phyloP scores from a whole-genome alignment of 805 yeast species.

The Hanseniaspora clermontiae region DNA sequence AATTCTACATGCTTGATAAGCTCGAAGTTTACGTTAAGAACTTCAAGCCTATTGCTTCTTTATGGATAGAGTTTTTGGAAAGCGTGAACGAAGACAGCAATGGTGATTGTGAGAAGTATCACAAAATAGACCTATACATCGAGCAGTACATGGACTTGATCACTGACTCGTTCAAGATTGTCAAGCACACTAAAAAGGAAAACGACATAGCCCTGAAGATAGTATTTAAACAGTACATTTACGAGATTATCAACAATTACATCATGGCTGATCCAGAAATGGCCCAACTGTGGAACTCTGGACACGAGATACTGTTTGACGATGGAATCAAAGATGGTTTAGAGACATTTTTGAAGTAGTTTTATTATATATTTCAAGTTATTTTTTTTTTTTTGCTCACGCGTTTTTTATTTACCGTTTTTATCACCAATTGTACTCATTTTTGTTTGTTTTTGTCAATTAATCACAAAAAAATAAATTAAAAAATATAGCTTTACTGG shows the following conservation, averaged over 20 bases:
- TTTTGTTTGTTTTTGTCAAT: not conserved
- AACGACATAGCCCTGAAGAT: conserved; percentile 46
- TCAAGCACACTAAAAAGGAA: conserved; percentile 18
- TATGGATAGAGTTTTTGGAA: conserved; percentile 50
- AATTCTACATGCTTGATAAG: conserved; percentile 1
- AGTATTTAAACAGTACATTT: conserved; percentile 36
- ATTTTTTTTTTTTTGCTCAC: not conserved
- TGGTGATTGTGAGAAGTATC: conserved; percentile 48
- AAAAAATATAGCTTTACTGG: no score
- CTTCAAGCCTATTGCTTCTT: conserved; percentile 27
- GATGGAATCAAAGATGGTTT: conserved; percentile 7
- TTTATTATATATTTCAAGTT: not conserved
- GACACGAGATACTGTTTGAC: not conserved
- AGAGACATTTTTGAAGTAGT: conserved; percentile 6
- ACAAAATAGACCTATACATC: conserved; percentile 31
- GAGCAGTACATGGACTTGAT: conserved; percentile 24
- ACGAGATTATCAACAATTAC: conserved; percentile 19
- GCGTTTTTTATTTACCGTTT: not conserved
- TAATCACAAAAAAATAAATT: not conserved
- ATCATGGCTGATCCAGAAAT: conserved; percentile 14
- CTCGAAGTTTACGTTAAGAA: conserved; percentile 14
- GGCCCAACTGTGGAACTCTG: conserved; percentile 8
- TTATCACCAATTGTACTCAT: no score
- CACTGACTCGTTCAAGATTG: conserved; percentile 16
- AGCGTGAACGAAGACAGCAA: conserved; percentile 51